These are phyloP conservation scores for Conoideocrella luteorostrata DNA, from an alignment of 2,329 filamentous ascomycete genomes.

Conservation along the genomic window DNA sequence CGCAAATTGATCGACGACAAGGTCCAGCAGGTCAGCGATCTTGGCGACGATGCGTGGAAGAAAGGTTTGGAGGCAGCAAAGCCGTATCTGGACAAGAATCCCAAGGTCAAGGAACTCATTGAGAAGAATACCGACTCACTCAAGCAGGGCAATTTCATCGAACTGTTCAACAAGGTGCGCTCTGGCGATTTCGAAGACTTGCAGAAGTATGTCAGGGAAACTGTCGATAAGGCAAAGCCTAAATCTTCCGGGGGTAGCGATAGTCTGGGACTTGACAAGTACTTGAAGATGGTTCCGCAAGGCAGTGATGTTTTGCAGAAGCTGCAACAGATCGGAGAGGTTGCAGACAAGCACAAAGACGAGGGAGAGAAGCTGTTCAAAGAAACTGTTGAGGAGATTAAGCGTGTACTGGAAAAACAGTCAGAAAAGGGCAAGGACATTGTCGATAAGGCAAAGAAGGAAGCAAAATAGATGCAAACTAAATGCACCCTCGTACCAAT, in stretches of 20 bases:
- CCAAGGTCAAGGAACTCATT: constrained; percentile 65
- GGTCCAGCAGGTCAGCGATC: constrained; percentile 56
- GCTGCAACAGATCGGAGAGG: constrained; percentile 56
- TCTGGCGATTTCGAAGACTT: constrained; percentile 48
- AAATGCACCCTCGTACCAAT: too few relatives aligned
- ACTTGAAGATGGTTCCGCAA: constrained; percentile 59
- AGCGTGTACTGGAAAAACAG: constrained; percentile 57
- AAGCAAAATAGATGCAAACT: constrained; percentile 32
- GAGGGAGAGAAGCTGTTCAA: constrained; percentile 65
- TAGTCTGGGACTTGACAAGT: constrained; percentile 47
- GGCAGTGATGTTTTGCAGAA: constrained; percentile 60
- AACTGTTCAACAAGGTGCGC: constrained; percentile 58
- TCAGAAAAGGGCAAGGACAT: constrained; percentile 52
- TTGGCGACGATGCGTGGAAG: constrained; percentile 66
- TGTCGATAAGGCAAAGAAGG: constrained; percentile 46
- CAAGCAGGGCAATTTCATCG: constrained; percentile 58
- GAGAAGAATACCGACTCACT: constrained; percentile 64
- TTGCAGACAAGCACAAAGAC: constrained; percentile 60
- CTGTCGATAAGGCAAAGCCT: constrained; percentile 37
- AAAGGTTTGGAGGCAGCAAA: constrained; percentile 65
- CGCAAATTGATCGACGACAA: constrained; percentile 63
- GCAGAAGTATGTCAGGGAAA: constrained; percentile 27
- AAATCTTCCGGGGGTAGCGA: constrained; percentile 27
- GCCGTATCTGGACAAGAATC: constrained; percentile 68
- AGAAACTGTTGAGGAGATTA: constrained; percentile 61